A percentile compares a stretch with the other conserved stretches of the same genome.
phyloP scores from a whole-genome alignment of 1,284 basidiomycete genomes.

The Irpex rosettiformis region DNA sequence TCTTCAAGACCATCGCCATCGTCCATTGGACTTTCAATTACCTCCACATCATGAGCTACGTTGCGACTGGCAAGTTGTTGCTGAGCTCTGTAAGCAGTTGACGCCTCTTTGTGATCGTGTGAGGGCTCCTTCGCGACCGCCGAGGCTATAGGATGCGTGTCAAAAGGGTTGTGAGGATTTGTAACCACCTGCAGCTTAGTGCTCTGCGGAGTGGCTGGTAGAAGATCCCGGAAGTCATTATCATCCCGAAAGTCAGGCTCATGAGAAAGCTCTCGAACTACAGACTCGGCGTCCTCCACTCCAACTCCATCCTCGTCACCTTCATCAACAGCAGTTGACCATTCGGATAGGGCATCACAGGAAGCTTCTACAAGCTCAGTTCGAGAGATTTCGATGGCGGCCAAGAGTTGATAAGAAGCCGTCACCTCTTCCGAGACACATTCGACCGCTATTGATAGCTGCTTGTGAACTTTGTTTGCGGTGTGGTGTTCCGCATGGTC shows the following conservation, averaged over 20 bases:
- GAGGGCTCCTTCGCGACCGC: not conserved
- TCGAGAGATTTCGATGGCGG: too few species aligned
- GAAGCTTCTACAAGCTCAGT: too few species aligned
- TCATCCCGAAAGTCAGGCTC: constrained; percentile 22
- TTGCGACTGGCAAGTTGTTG: not conserved
- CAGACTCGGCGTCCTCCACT: constrained; percentile 22
- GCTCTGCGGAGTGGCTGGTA: not conserved
- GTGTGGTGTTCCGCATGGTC: not conserved
- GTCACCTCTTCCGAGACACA: not conserved
- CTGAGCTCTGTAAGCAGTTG: not conserved
- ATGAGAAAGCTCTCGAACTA: constrained; percentile 32
- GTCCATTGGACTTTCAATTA: not conserved
- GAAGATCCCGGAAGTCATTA: constrained; percentile 2
- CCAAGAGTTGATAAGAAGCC: not conserved
- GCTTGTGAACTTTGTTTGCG: not conserved
- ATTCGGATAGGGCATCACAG: constrained; percentile 4
- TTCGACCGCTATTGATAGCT: not conserved
- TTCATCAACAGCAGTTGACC: constrained; percentile 12
- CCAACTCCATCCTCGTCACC: constrained; percentile 13
- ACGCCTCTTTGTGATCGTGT: not conserved
- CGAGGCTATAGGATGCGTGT: not conserved
- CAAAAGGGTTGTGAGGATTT: constrained; percentile 14
- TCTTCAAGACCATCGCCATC: constrained; percentile 6
- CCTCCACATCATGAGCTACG: not conserved
- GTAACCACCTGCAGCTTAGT: not conserved